A percentile compares a stretch with the other conserved stretches of the same genome.
Conservation (phyloP, 2,329 filamentous ascomycete species). For the Botrytis tulipae region DNA sequence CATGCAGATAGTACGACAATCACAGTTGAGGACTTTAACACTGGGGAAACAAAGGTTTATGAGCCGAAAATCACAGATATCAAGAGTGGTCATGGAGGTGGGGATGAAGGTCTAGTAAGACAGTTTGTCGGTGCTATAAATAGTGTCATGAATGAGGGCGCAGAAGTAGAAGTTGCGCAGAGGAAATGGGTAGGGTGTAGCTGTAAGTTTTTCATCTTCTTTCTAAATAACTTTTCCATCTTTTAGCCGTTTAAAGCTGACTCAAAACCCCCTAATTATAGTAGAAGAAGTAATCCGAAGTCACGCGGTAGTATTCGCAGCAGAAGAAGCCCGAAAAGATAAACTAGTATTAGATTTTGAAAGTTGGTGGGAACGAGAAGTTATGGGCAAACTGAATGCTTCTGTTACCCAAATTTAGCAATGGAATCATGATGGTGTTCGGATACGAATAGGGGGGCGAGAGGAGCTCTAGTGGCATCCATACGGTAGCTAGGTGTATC, state of each 20-base stretch:
- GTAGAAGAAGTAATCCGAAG: conserved; percentile 84
- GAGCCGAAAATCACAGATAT: conserved; percentile 57
- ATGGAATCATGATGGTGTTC: neutral
- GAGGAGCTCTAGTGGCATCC: too few species aligned
- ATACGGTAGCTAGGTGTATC: neutral
- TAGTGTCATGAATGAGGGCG: conserved; percentile 68
- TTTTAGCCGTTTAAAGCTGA: neutral
- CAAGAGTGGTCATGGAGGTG: conserved; percentile 67
- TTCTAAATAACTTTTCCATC: neutral
- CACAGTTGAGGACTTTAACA: conserved; percentile 69
- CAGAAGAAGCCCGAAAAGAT: conserved; percentile 75
- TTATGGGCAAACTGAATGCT: conserved; percentile 40
- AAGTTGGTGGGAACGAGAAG: conserved; percentile 68
- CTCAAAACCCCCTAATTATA: neutral
- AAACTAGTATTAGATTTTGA: conserved; percentile 72
- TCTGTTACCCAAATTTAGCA: neutral
- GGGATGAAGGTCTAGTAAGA: conserved; percentile 74
- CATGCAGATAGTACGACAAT: conserved; percentile 80
- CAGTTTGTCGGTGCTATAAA: conserved; percentile 83
- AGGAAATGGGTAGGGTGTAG: conserved; percentile 74
- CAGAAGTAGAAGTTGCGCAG: conserved; percentile 70
- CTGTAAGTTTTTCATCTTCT: conserved; percentile 24
- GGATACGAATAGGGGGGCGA: neutral
- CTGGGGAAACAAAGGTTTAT: conserved; percentile 50
- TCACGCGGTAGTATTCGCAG: conserved; percentile 91